Conservation (phyloP, 768 basidiomycete species). For the Rubroboletus satanas region DNA sequence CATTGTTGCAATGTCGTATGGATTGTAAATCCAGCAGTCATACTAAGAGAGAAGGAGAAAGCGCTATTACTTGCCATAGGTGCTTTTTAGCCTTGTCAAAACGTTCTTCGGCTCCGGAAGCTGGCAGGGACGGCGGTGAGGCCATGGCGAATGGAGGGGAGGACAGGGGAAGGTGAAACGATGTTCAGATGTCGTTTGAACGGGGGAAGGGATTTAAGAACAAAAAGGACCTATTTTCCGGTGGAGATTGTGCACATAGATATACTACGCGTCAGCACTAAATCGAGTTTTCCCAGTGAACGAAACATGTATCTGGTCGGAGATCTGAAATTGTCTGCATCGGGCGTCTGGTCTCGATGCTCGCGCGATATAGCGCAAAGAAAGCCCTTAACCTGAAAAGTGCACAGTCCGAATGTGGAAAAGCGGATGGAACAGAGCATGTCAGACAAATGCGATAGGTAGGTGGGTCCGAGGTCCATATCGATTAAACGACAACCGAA, state of each 20-base stretch:
- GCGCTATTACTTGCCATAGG: constrained; percentile 28
- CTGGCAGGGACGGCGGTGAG: constrained; percentile 19
- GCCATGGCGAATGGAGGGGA: constrained; percentile 20
- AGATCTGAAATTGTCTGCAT: constrained; percentile 34
- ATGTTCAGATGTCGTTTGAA: constrained; percentile 23
- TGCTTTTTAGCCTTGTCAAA: constrained; percentile 37
- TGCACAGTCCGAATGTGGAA: constrained; percentile 32
- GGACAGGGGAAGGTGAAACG: constrained; percentile 25
- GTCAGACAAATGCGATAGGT: constrained; percentile 32
- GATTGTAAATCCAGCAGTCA: constrained; percentile 4
- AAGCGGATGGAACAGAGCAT: constrained; percentile 27
- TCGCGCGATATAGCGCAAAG: constrained; percentile 35
- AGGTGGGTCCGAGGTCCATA: constrained; percentile 37
- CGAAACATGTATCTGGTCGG: constrained; percentile 37
- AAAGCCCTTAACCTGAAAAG: constrained; percentile 34
- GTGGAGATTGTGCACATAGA: constrained; percentile 39
- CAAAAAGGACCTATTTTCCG: constrained; percentile 25
- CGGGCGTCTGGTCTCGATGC: constrained; percentile 35
- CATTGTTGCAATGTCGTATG: constrained; percentile 11
- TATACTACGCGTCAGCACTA: constrained; percentile 39
- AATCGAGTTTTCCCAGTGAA: constrained; percentile 35
- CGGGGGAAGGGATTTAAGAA: constrained; percentile 30
- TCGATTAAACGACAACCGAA: constrained; percentile 37
- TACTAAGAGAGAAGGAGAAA: constrained; percentile 3
- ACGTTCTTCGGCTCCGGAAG: constrained; percentile 27